Percentiles rank a stretch among this genome's conserved stretches.
These are phyloP conservation scores for Kazachstania taianensis DNA, from an alignment of 805 yeast species.

Conservation along the genomic window DNA sequence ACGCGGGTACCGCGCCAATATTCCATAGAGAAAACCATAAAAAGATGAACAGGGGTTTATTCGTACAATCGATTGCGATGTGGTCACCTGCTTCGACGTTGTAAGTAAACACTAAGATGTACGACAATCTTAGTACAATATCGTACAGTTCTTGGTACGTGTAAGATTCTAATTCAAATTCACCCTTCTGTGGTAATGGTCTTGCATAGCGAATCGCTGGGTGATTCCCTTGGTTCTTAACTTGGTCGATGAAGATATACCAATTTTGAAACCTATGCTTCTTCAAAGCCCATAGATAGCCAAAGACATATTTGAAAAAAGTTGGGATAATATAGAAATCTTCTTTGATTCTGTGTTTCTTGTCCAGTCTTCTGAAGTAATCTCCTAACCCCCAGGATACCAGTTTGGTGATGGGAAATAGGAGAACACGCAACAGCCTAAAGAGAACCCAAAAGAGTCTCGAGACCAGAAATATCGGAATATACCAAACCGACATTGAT, in stretches of 20 bases:
- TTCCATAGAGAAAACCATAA: slow-evolving; percentile 86
- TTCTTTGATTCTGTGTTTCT: slow-evolving; percentile 33
- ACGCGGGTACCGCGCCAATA: slow-evolving; percentile 81
- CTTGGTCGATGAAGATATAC: slow-evolving; percentile 59
- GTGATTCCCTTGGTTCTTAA: slow-evolving; percentile 36
- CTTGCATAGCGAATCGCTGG: slow-evolving; percentile 52
- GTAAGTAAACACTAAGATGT: slow-evolving; percentile 50
- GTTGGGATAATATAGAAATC: slow-evolving; percentile 45
- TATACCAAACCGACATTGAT: slow-evolving; percentile 6
- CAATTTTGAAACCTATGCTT: slow-evolving; percentile 44
- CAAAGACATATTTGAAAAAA: slow-evolving; percentile 32
- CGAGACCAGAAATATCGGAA: slow-evolving; percentile 8
- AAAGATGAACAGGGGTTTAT: slow-evolving; percentile 72
- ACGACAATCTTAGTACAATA: slow-evolving; percentile 54
- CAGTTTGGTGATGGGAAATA: slow-evolving; percentile 9
- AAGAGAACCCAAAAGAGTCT: slow-evolving; percentile 9
- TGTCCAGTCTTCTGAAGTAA: slow-evolving; percentile 17
- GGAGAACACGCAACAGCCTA: slow-evolving; percentile 12
- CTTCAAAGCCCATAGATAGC: slow-evolving; percentile 28
- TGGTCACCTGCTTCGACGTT: slow-evolving; percentile 57
- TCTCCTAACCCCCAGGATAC: slow-evolving; percentile 9
- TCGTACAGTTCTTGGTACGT: slow-evolving; percentile 65
- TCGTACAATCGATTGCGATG: slow-evolving; percentile 67
- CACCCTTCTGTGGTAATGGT: slow-evolving; percentile 37
- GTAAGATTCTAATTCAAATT: slow-evolving; percentile 49